Percentiles rank a stretch among this genome's conserved stretches.
phyloP scores from a whole-genome alignment of 2,329 filamentous ascomycete species.

The Hortaea sp. region DNA sequence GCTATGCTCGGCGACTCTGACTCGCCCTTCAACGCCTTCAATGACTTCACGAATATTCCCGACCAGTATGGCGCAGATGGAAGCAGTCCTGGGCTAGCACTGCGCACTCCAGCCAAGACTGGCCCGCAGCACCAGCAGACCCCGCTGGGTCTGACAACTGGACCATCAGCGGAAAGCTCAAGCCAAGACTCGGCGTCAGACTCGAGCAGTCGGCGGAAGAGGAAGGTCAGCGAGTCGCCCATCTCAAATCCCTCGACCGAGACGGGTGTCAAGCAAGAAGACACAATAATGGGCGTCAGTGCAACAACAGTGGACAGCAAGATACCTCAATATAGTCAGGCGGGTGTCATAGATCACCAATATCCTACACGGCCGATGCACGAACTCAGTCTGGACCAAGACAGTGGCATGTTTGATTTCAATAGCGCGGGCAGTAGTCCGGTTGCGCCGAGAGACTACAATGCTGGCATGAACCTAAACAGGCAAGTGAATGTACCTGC shows the following conservation, averaged over 20 bases:
- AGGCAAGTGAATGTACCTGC: constrained; percentile 15
- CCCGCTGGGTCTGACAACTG: constrained; percentile 8
- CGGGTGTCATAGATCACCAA: constrained; percentile 10
- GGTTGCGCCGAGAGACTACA: constrained; percentile 19
- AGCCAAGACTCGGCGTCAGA: constrained; percentile 34
- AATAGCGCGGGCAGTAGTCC: constrained; percentile 51
- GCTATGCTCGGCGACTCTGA: constrained; percentile 16
- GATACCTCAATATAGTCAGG: constrained; percentile 12
- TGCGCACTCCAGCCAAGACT: constrained; percentile 22
- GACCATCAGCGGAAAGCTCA: constrained; percentile 29
- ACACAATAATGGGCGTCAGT: constrained; percentile 14
- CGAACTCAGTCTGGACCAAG: constrained; percentile 24
- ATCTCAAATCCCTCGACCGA: constrained; percentile 18
- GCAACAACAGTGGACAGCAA: constrained; percentile 7
- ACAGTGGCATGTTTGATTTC: constrained; percentile 48
- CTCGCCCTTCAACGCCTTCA: constrained; percentile 12
- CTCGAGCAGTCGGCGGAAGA: constrained; percentile 30
- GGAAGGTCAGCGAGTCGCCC: constrained; percentile 31
- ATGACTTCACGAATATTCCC: constrained; percentile 19
- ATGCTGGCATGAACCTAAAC: constrained; percentile 19
- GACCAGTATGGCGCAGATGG: constrained; percentile 13
- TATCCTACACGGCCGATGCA: constrained; percentile 22
- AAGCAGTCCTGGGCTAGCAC: constrained; percentile 14
- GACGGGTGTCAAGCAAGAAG: constrained; percentile 18
- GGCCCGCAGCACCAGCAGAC: constrained; percentile 6